Evolutionary conservation across 192 early-diverging fungal genomes (phyloP), one percentile per base, ranked within the genome.

Genomic region (Coemansia aciculifera): DNA sequence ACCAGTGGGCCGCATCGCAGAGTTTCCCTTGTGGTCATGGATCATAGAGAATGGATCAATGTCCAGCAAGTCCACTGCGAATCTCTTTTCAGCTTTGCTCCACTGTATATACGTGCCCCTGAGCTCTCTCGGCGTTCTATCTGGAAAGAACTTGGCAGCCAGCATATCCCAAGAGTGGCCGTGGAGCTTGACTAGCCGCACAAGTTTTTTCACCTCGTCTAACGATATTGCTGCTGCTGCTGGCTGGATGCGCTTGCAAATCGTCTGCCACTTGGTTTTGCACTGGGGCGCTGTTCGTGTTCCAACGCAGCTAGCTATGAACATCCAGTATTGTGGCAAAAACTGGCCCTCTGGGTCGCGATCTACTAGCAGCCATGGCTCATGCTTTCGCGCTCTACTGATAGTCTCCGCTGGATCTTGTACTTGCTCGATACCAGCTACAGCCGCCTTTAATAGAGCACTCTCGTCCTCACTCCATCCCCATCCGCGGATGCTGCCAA

Each of bases 251-350:
- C 17, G 17, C 13, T 29, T 19, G 24, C 23, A 57, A 13, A 71
- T 32, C 23, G 5, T 34, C 8, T 40, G 37, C 79, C 71, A 77
- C 54, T 67, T 82, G 8, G 32, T 9, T 2, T 39, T 32, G 59
- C 79, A 82, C 39, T 82, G 79, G n/a, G 51, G 13, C 1, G 79
- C 43, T 21, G 79, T 76, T 37, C 79, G 62, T 36, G 79, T 77
- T 24, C 63, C 63, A 15, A 82, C 79, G 0, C 56, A 62, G 63
- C 74, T 68, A 21, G 79, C 71, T 31, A 77, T 36, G 34, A 64
- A 71, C 19, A 32, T 36, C 79, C 79, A 82, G 49, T 62, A 82
- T 31, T 68, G 51, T n/a, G 67, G 62, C 24, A 29, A 34, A n/a
- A 59, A 36, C 34, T 43, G 51, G 24, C 21, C 24, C 13, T 52